Base-by-base conservation (phyloP, 2,329 filamentous ascomycete genomes). In the Nigrospora oryzae region DNA sequence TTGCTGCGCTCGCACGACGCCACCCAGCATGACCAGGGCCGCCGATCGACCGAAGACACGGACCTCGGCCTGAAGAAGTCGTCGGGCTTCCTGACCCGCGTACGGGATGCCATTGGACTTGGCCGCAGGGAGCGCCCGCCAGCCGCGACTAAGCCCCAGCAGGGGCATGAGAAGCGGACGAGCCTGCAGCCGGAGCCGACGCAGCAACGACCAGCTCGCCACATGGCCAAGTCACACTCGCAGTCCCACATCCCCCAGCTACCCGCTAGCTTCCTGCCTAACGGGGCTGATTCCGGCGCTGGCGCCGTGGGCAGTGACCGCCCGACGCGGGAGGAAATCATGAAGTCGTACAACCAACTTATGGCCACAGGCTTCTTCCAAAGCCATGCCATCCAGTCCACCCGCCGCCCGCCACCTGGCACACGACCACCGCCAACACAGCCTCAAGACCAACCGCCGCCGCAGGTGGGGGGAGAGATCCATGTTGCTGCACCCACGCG, bases 281-380 rank as follows among this genome's bases (percentile, higher is more conserved):
- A 37, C 14, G 34, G 30, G 35, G 42, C 47, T 11, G 37, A 17
- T 16, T 23, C 36, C 15, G 36, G 15, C 30, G 40, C 19, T 16
- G 41, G 41, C 19, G 38, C 34, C 19, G 42, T 11, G 16, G 19
- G 19, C 48, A 47, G 56, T 55, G 51, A 55, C 44, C 61, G 60
- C 36, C 65, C 61, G 28, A 57, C 63, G 5, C 57, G 64, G 4
- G 77, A 81, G 42, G 74, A 80, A 46, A 69, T 80, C 43, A 52
- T 77, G 55, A 69, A 71, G 48, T 79, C 67, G 55, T 81, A 81
- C 58, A 71, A 77, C 51, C 63, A 74, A 51, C 68, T 81, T 46
- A 67, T 80, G 52, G 70, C 74, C 3, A 69, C 69, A 6, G 77
- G 77, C 47, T 81, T 81, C 68, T 81, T 81, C 57, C 66, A 71